phyloP scores from a whole-genome alignment of 768 basidiomycete species.

The Tulasnella sp. region DNA sequence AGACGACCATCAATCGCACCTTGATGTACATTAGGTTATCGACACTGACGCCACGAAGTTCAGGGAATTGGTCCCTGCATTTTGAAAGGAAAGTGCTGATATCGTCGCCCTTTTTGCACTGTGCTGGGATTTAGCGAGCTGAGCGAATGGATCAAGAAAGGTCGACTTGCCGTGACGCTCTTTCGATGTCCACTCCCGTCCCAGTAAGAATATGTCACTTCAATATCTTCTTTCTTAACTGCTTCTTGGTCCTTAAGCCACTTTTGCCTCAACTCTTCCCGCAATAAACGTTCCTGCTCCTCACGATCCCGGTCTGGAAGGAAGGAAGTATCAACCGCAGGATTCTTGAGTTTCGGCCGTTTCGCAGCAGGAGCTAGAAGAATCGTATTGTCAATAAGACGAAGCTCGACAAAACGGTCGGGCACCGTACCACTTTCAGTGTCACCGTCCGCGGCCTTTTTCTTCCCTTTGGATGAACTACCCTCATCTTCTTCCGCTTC shows the following conservation, averaged over 20 bases:
- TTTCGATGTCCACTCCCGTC: conserved; percentile 97
- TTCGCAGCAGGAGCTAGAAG: conserved; percentile 47
- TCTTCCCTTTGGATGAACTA: conserved; percentile 21
- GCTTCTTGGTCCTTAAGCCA: conserved; percentile 73
- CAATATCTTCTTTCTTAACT: conserved; percentile 66
- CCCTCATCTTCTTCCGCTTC: conserved; percentile 54
- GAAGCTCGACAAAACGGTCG: not conserved
- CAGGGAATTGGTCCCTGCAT: conserved; percentile 86
- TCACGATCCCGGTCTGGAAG: conserved; percentile 97
- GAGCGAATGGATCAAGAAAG: not conserved
- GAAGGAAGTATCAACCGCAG: conserved; percentile 94
- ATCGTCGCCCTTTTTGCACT: conserved; percentile 98
- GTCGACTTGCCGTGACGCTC: conserved; percentile 64
- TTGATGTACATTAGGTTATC: conserved; percentile 99
- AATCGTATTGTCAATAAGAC: conserved; percentile 25
- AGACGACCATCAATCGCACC: conserved; percentile 36
- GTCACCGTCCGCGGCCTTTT: conserved; percentile 22
- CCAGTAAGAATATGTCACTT: conserved; percentile 95
- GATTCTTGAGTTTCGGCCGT: conserved; percentile 84
- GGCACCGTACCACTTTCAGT: conserved; percentile 14
- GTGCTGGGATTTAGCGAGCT: conserved; percentile 16
- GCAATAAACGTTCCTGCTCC: conserved; percentile 78
- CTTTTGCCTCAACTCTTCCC: conserved; percentile 81
- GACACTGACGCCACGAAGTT: conserved; percentile 78
- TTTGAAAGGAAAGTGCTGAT: conserved; percentile 84